Evolutionary conservation across 2,329 filamentous ascomycete genomes (phyloP).

Genomic region (Verticillium zaregamsianum): DNA sequence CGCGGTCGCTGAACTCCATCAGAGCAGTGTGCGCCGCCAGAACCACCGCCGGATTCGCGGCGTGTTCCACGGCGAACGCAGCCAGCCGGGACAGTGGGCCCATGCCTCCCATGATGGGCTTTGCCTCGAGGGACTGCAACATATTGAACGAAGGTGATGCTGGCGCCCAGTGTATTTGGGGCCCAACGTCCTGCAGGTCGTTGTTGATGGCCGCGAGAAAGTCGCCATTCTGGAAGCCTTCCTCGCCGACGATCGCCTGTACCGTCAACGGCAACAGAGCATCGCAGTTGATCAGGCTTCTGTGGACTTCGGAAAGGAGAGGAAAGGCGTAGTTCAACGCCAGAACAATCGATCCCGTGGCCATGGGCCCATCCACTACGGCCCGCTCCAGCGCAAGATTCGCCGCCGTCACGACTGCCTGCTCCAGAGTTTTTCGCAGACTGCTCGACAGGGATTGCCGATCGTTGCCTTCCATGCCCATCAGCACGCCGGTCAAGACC

Average conservation of each 20-base stretch:
- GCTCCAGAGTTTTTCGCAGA: slow-evolving; percentile 65
- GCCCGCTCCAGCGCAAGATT: slow-evolving; percentile 66
- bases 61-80: slow-evolving; percentile 58
- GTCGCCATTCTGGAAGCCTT: slow-evolving; percentile 72
- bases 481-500: slow-evolving; percentile 72
- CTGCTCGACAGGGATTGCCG: slow-evolving; percentile 58
- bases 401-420: slow-evolving; percentile 67
- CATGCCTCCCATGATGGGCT: slow-evolving; percentile 61
- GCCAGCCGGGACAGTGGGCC: slow-evolving; percentile 64
- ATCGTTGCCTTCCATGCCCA: slow-evolving; percentile 67
- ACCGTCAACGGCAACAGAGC: slow-evolving; percentile 66
- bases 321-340: slow-evolving; percentile 76
- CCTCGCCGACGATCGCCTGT: slow-evolving; percentile 62
- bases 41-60: slow-evolving; percentile 37
- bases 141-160: slow-evolving; percentile 56
- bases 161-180: slow-evolving; percentile 62
- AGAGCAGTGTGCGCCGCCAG: slow-evolving; percentile 57
- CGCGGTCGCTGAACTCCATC: slow-evolving; percentile 58
- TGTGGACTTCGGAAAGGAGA: slow-evolving; percentile 58
- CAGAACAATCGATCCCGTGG: slow-evolving; percentile 55
- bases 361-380: slow-evolving; percentile 33
- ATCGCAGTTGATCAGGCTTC: slow-evolving; percentile 60
- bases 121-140: slow-evolving; percentile 53
- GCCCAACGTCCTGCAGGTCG: slow-evolving; percentile 55
- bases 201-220: slow-evolving; percentile 68